Evolutionary conservation across 768 basidiomycete genomes (phyloP).

Genomic region (Tulasnella sp.): DNA sequence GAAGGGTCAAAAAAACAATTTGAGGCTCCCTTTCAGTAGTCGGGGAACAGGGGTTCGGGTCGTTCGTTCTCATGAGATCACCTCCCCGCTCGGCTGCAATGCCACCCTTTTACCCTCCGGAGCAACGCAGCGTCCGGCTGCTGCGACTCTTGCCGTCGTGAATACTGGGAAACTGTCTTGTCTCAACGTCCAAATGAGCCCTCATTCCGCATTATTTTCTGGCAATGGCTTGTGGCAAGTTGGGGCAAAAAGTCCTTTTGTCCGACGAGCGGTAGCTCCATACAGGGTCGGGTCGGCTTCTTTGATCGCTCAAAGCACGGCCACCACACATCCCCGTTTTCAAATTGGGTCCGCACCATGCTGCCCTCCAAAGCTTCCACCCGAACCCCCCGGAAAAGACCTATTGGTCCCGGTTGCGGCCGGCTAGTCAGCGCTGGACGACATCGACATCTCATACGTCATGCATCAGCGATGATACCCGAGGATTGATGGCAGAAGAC

Average conservation of each 20-base stretch:
- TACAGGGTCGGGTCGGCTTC: not conserved
- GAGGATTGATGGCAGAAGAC: not conserved
- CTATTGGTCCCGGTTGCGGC: not conserved
- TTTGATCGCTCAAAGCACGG: not conserved
- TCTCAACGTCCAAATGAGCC: too few relatives aligned
- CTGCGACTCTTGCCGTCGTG: not conserved
- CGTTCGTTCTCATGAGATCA: not conserved
- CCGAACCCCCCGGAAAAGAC: not conserved
- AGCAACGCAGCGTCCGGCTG: not conserved
- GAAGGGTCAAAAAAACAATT: too few relatives aligned
- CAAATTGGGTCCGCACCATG: not conserved
- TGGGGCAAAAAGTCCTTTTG: not conserved
- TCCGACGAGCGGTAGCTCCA: not conserved
- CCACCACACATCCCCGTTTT: not conserved
- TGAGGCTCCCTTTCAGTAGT: too few relatives aligned
- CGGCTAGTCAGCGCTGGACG: not conserved
- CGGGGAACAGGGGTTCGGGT: too few relatives aligned
- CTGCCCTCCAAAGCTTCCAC: not conserved
- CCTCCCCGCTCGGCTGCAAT: not conserved
- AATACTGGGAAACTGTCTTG: not conserved
- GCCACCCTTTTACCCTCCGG: not conserved
- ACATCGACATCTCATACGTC: not conserved
- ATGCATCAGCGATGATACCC: not conserved
- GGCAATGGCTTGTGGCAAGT: not conserved
- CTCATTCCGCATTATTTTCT: not conserved